Evolutionary conservation across 306 rosid genomes (phyloP).

Genomic region (Cercis canadensis): DNA sequence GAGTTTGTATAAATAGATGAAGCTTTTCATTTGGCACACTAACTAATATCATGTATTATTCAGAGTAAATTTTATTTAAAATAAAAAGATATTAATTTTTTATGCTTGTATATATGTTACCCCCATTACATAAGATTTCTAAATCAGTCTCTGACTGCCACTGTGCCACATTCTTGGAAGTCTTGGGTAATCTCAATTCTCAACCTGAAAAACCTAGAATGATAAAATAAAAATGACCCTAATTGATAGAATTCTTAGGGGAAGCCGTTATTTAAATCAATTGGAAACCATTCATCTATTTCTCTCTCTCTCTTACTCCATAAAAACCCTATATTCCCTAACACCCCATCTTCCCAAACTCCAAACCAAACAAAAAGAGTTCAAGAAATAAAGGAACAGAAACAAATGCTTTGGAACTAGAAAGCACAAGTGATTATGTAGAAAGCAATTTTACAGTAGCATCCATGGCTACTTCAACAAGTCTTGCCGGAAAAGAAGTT

Average conservation of each 20-base stretch:
- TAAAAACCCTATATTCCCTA: constrained; percentile 11
- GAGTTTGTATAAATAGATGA: too few relatives aligned
- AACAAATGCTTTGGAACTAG: constrained; percentile 42
- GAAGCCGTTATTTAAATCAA: constrained; percentile 48
- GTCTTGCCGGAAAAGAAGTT: constrained; percentile 87
- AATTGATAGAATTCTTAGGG: constrained; percentile 39
- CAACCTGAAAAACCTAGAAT: background rate
- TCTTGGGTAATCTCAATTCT: background rate
- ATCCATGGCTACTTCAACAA: constrained; percentile 86
- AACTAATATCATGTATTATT: too few relatives aligned
- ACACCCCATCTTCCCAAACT: background rate
- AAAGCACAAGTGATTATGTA: constrained; percentile 41
- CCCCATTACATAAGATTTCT: too few relatives aligned
- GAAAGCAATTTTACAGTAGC: constrained; percentile 62
- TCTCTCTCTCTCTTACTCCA: background rate
- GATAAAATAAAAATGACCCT: constrained; percentile 4
- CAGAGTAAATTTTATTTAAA: too few relatives aligned
- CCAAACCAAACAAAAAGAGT: background rate
- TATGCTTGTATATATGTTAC: too few relatives aligned
- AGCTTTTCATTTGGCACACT: too few relatives aligned
- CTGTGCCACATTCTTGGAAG: too few relatives aligned
- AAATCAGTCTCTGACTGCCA: too few relatives aligned
- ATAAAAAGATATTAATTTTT: too few relatives aligned
- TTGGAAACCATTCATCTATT: constrained; percentile 31
- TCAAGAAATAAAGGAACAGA: constrained; percentile 31